Conservation (phyloP, 2,329 filamentous ascomycete genomes). For the Ceratocystis harringtonii region DNA sequence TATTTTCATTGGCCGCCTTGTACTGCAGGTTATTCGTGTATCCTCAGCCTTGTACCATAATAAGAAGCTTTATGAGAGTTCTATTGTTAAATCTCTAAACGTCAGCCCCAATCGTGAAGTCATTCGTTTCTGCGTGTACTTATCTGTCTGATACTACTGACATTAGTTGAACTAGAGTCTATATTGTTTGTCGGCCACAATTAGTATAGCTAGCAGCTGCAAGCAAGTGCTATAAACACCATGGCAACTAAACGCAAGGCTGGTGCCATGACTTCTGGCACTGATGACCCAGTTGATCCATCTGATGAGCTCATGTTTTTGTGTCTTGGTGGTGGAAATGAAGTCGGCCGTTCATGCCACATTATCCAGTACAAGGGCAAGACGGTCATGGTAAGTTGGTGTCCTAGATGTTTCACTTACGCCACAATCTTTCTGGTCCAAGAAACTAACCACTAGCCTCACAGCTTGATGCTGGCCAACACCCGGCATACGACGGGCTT, state of each 20-base stretch:
- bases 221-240: slow-evolving; percentile 17
- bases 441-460: slow-evolving; percentile 19
- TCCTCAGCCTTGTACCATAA: slow-evolving; percentile 4
- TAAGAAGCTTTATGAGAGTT: background rate
- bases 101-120: background rate
- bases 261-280: slow-evolving; percentile 22
- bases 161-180: background rate
- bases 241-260: slow-evolving; percentile 96
- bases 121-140: background rate
- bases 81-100: background rate
- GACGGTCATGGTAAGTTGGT: slow-evolving; percentile 70
- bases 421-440: background rate
- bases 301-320: slow-evolving; percentile 90
- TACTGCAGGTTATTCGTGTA: background rate
- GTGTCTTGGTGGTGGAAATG: slow-evolving; percentile 86
- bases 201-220: background rate
- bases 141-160: background rate
- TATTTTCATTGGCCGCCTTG: slow-evolving; percentile 14
- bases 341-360: slow-evolving; percentile 92
- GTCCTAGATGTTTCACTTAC: background rate
- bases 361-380: slow-evolving; percentile 99
- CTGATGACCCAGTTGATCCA: slow-evolving; percentile 78
- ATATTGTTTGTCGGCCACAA: background rate
- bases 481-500: slow-evolving; percentile 89
- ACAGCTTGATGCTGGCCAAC: slow-evolving; percentile 90